Conservation (phyloP, 2,329 filamentous ascomycete genomes). For the Salinomyces thailandicus region DNA sequence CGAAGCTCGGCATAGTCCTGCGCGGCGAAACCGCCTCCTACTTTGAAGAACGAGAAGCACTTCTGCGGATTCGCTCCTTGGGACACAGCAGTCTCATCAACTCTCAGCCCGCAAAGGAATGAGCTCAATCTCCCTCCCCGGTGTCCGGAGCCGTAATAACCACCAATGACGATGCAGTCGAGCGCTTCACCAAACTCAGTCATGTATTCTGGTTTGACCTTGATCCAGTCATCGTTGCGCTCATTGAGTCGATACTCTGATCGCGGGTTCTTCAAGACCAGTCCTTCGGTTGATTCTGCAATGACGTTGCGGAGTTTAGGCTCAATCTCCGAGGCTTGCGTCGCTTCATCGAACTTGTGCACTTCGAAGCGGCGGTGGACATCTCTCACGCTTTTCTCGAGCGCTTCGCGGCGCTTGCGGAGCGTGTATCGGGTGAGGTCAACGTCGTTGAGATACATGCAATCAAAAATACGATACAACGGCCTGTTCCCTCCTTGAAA, state of each 20-base stretch:
- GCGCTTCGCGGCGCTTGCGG: slow-evolving; percentile 64
- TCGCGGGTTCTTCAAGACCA: slow-evolving; percentile 86
- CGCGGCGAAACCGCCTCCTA: slow-evolving; percentile 82
- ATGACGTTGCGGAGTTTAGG: slow-evolving; percentile 70
- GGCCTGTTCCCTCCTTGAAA: slow-evolving; percentile 58
- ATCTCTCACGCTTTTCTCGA: slow-evolving; percentile 59
- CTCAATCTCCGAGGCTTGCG: slow-evolving; percentile 62
- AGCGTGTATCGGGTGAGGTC: slow-evolving; percentile 74
- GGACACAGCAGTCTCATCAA: slow-evolving; percentile 53
- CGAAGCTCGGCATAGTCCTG: slow-evolving; percentile 76
- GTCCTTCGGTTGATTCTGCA: slow-evolving; percentile 74
- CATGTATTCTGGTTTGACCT: slow-evolving; percentile 99
- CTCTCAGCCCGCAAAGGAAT: slow-evolving; percentile 83
- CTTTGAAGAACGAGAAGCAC: slow-evolving; percentile 92
- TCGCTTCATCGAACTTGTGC: slow-evolving; percentile 59
- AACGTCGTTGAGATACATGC: slow-evolving; percentile 74
- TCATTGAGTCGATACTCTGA: slow-evolving; percentile 80
- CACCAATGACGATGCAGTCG: slow-evolving; percentile 80
- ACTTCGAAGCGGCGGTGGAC: slow-evolving; percentile 73
- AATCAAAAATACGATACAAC: slow-evolving; percentile 79
- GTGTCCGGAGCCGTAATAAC: slow-evolving; percentile 80
- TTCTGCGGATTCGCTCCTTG: slow-evolving; percentile 53
- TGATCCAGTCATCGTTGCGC: slow-evolving; percentile 93
- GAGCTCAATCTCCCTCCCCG: slow-evolving; percentile 74
- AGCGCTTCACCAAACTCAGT: slow-evolving; percentile 87